Evolutionary conservation across 2,329 filamentous ascomycete genomes (phyloP), one percentile per base, ranked within the genome.

Genomic region (Botryotinia calthae): DNA sequence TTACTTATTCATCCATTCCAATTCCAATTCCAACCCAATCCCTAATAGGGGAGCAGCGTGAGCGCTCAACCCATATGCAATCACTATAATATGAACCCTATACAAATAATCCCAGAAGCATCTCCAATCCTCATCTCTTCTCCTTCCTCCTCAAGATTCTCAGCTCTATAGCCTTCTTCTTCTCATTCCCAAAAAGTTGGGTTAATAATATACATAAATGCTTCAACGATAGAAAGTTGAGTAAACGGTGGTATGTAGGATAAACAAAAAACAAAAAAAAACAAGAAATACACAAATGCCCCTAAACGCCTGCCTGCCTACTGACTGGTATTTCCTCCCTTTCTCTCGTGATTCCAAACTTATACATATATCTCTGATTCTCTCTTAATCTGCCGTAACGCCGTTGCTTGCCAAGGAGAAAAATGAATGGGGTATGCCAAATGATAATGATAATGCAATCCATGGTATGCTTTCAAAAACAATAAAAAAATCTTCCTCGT

Each of bases 41-140:
- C 40, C 22, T 31, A 56, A 44, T 9, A n/a, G 48, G 65, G 65
- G 65, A 68, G 65, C 65, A 68, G 65, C 48, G 18, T 68, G 65
- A 68, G 48, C 48, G 48, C 65, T 68, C 48, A 68, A 68, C 65
- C 65, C 65, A 68, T 68, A 68, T 68, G n/a, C 65, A 56, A 68
- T 44, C 12, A 48, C 51, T 56, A 28, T 56, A 65, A n/a, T 5
- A 12, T 22, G 28, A 46, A 18, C 63, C 63, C 44, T 48, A 65
- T 48, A 48, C 44, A 48, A 54, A 67, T 16, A 54, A 67, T 28
- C 64, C 64, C 10, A 31, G 48, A 56, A 40, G 25, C 34, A 9
- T 68, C n/a, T 44, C 56, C 46, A 56, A 67, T 42, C 40, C 40
- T n/a, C 59, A n/a, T 37, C 25, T n/a, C 59, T 42, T 37, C 14